Evolutionary conservation across 2,329 filamentous ascomycete species (phyloP).

Genomic region (Alternaria longipes): DNA sequence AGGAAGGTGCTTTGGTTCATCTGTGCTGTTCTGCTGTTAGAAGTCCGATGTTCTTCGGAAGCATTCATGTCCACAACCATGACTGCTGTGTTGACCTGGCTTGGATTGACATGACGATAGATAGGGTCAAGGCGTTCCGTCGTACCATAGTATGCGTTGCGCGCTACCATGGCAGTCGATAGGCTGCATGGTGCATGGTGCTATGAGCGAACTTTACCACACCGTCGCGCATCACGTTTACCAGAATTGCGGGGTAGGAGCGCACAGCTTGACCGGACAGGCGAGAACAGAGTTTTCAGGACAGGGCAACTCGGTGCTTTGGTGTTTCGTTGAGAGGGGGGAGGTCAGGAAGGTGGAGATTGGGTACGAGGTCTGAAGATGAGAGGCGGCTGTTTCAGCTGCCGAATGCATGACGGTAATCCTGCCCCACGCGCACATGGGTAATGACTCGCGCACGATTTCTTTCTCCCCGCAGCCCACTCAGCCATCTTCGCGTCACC

Average conservation of each 20-base stretch:
- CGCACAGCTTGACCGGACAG: neutral
- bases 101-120: no score
- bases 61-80: neutral
- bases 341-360: neutral
- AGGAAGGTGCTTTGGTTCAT: neutral
- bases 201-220: neutral
- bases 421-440: neutral
- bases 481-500: constrained; percentile 2
- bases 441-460: neutral
- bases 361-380: neutral
- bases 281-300: neutral
- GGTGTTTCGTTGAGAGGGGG: neutral
- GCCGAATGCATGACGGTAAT: neutral
- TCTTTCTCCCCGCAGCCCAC: constrained; percentile 3
- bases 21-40: neutral
- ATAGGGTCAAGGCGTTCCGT: no score
- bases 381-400: neutral
- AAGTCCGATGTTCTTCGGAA: neutral
- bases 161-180: neutral
- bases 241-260: neutral
- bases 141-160: no score
- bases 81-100: no score
- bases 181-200: no score
- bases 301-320: neutral
- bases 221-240: neutral